Evolutionary conservation across 768 basidiomycete species (phyloP), one percentile per base, ranked within the genome.

Genomic region (Ramaria rubella): DNA sequence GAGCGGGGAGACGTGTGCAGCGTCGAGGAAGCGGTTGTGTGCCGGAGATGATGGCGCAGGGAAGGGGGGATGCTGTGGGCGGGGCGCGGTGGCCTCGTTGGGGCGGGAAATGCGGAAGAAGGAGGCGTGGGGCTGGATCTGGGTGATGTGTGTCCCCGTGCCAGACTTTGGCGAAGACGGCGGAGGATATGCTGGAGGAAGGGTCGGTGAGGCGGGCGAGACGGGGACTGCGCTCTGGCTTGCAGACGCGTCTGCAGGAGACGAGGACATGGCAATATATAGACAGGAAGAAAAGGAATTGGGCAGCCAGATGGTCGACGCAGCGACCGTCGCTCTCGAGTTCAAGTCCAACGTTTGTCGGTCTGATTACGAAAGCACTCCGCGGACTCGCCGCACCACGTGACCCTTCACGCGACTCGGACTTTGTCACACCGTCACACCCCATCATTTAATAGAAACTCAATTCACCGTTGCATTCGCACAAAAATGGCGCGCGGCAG

Each of bases 91-190:
- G 42, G 23, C 69, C 26, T 30, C 26, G 3, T 15, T 68, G 0
- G 86, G 88, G 49, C 82, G 77, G 4, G 82, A 79, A 4, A 87
- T 86, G 21, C 76, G 81, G 65, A 90, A 90, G 72, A 91, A 90
- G 6, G 86, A 84, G 4, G 87, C 81, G 9, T 87, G 83, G 15
- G 90, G 87, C 55, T 84, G 81, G 19, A 90, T 29, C 29, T 31
- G 31, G 27, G 7, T 31, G 12, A 40, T 26, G 5, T 45, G 44
- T 30, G 44, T 56, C 12, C 21, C 14, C 3, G 55, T 33, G 38
- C 17, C 27, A 8, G 52, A 43, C n/a, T 40, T 31, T 33, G 15
- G 2, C 5, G 19, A 38, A 46, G 44, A 48, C 7, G 33, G 19
- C n/a, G 29, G 55, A 29, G 27, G 26, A 17, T 46, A 33, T 7